Conservation (phyloP, 345 rosid species). For the Heritiera fomes region DNA sequence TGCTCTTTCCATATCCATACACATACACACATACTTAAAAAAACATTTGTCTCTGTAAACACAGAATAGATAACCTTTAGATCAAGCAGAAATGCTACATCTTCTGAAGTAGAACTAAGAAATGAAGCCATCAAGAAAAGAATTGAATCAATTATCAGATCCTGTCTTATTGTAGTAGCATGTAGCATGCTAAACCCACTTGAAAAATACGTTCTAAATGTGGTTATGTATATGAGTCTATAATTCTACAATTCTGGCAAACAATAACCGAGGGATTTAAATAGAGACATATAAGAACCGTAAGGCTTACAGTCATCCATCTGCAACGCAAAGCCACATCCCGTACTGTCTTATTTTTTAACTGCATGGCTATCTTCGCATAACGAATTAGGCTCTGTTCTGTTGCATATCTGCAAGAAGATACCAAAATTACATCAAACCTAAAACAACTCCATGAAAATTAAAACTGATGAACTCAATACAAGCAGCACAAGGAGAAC, state of each 20-base stretch:
- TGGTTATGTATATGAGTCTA: background rate
- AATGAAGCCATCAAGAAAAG: conserved; percentile 16
- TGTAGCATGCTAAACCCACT: conserved; percentile 4
- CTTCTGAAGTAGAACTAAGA: background rate
- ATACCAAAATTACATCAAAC: background rate
- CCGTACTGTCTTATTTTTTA: conserved; percentile 59
- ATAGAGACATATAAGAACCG: background rate
- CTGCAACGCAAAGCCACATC: conserved; percentile 82
- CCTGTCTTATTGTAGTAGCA: background rate
- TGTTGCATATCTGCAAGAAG: conserved; percentile 45
- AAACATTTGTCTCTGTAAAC: background rate
- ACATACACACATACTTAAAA: background rate
- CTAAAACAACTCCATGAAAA: conserved; percentile 10
- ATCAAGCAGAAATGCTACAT: background rate
- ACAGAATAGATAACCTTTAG: conserved; percentile 6
- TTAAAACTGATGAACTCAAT: background rate
- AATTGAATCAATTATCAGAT: background rate
- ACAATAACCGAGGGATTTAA: background rate
- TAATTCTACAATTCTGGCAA: background rate
- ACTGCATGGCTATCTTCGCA: conserved; percentile 59
- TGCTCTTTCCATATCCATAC: background rate
- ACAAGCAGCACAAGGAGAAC: background rate
- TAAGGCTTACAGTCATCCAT: conserved; percentile 47
- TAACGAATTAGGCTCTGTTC: conserved; percentile 47
- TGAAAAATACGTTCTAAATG: background rate